A percentile compares a stretch with the other conserved stretches of the same genome.
These are phyloP conservation scores for Hygrophoropsis aurantiaca DNA, from an alignment of 768 basidiomycete species.

Conservation along the genomic window DNA sequence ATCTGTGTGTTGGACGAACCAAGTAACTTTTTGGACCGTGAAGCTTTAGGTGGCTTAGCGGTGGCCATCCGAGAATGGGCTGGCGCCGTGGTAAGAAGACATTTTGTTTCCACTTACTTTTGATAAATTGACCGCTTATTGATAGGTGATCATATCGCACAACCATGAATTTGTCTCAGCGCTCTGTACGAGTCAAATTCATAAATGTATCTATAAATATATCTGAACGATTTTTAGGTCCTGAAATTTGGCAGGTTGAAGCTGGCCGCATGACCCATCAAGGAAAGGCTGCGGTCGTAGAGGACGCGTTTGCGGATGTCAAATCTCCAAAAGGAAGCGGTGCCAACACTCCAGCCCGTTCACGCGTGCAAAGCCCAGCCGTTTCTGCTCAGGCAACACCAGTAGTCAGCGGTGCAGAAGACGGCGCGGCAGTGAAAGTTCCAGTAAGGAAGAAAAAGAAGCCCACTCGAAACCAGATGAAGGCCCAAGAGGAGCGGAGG, in stretches of 20 bases:
- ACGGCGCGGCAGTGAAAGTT: conserved; percentile 39
- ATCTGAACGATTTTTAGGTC: conserved; percentile 45
- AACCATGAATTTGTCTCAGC: conserved; percentile 86
- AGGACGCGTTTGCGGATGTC: conserved; percentile 76
- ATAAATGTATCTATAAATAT: conserved; percentile 8
- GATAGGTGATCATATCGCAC: conserved; percentile 92
- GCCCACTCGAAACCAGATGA: conserved; percentile 83
- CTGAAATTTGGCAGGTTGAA: conserved; percentile 95
- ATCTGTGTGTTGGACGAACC: conserved; percentile 86
- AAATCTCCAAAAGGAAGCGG: conserved; percentile 73
- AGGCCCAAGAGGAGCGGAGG: conserved; percentile 85
- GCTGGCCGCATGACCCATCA: conserved; percentile 81
- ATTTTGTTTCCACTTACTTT: conserved; percentile 11
- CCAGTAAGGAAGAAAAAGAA: conserved; percentile 85
- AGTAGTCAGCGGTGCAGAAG: conserved; percentile 77
- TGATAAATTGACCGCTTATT: conserved; percentile 17
- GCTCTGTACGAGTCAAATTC: conserved; percentile 56
- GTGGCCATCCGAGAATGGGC: conserved; percentile 95
- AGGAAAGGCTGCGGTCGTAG: conserved; percentile 84
- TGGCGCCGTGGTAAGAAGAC: conserved; percentile 82
- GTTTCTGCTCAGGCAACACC: conserved; percentile 75
- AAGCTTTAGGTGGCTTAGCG: conserved; percentile 91
- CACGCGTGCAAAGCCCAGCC: conserved; percentile 66
- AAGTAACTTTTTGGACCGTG: conserved; percentile 96
- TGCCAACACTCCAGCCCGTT: conserved; percentile 67